phyloP scores from a whole-genome alignment of 1,284 basidiomycete genomes.

The Abortiporus biennis region DNA sequence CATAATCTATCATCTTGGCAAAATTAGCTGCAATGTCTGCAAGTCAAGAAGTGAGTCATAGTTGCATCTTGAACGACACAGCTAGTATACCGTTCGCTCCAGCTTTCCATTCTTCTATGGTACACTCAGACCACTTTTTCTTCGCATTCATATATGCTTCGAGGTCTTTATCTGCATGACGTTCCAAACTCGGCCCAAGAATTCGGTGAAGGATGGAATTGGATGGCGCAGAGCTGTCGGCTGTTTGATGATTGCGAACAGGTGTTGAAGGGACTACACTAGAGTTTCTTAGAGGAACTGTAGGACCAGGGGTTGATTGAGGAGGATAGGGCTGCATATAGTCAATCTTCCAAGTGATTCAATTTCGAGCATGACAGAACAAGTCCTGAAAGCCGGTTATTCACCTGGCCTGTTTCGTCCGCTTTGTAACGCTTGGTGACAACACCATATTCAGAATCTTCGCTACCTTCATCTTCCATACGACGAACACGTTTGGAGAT shows the following conservation, averaged over 20 bases:
- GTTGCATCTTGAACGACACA: neutral
- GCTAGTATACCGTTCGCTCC: constrained; percentile 22
- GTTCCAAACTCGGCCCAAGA: constrained; percentile 21
- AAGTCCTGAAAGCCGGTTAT: neutral
- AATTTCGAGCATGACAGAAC: neutral
- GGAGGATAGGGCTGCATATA: neutral
- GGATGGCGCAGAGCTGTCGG: constrained; percentile 3
- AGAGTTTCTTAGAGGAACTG: neutral
- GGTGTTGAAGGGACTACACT: neutral
- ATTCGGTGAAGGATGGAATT: constrained; percentile 14
- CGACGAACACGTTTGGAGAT: neutral
- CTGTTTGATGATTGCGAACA: neutral
- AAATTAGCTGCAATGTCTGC: constrained; percentile 20
- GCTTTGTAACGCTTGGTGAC: constrained; percentile 1
- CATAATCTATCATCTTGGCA: constrained; percentile 21
- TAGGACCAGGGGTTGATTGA: neutral
- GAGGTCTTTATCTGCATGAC: constrained; percentile 17
- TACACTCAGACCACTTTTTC: constrained; percentile 25
- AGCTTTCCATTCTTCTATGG: constrained; percentile 24
- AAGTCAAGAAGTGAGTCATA: neutral
- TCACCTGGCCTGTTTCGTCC: neutral
- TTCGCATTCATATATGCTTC: constrained; percentile 21
- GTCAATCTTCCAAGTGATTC: neutral
- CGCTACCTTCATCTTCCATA: constrained; percentile 1
- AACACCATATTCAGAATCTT: neutral